A percentile compares a stretch with the other conserved stretches of the same genome.
These are phyloP conservation scores for Pestalotiopsis sp. DNA, from an alignment of 2,329 filamentous ascomycete species.

Conservation along the genomic window DNA sequence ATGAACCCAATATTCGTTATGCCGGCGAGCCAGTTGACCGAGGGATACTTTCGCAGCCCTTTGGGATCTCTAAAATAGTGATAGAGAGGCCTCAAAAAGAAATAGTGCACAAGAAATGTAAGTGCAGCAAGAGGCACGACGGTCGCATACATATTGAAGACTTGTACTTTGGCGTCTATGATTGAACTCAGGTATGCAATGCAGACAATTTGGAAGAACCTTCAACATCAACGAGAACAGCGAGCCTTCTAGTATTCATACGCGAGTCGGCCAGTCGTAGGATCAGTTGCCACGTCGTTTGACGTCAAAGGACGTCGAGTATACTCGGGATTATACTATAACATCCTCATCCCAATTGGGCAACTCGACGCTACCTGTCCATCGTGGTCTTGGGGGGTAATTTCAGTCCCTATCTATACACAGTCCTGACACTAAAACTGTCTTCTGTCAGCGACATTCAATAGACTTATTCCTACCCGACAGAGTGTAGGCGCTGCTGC, in stretches of 20 bases:
- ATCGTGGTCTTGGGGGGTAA: not conserved
- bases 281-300: not conserved
- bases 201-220: not conserved
- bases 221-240: not conserved
- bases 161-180: not conserved
- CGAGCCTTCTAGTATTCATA: not conserved
- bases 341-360: not conserved
- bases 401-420: not conserved
- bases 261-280: not conserved
- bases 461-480: not conserved
- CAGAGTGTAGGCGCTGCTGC: no score
- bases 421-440: not conserved
- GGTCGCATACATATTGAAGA: not conserved
- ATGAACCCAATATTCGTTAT: not conserved
- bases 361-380: not conserved
- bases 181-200: no score
- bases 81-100: not conserved
- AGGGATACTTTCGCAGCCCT: not conserved
- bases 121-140: not conserved
- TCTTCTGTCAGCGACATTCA: not conserved
- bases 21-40: not conserved
- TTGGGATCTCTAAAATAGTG: not conserved
- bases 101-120: not conserved
- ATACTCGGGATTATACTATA: not conserved
- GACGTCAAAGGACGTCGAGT: not conserved